Evolutionary conservation across 331 rosid genomes (phyloP).

Genomic region (Malus hybrid): DNA sequence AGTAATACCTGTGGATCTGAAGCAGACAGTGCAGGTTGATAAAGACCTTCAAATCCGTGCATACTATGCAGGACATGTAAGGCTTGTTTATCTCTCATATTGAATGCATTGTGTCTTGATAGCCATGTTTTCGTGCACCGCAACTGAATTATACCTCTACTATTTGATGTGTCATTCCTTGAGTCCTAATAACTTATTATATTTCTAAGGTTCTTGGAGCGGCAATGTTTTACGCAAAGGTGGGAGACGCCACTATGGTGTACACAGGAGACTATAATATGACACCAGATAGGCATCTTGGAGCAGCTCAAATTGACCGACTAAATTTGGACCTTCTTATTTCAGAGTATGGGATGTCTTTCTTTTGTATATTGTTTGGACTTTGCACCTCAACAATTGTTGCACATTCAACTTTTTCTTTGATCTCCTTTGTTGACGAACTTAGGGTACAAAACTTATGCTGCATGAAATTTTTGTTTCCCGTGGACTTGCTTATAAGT

Average conservation of each 20-base stretch:
- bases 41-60: slow-evolving; percentile 85
- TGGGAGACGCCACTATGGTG: slow-evolving; percentile 78
- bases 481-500: background rate
- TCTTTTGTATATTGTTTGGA: background rate
- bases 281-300: slow-evolving; percentile 97
- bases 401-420: background rate
- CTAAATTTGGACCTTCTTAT: slow-evolving; percentile 84
- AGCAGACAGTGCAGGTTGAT: slow-evolving; percentile 82
- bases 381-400: background rate
- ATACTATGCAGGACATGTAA: slow-evolving; percentile 96
- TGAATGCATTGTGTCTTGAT: background rate
- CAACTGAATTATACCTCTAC: background rate
- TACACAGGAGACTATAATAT: slow-evolving; percentile 97
- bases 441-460: background rate
- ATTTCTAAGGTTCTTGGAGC: slow-evolving; percentile 81
- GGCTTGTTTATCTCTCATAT: slow-evolving; percentile 19
- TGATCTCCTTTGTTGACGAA: background rate
- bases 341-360: slow-evolving; percentile 55
- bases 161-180: background rate
- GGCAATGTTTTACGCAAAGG: slow-evolving; percentile 94
- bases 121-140: background rate
- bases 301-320: slow-evolving; percentile 93
- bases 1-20: slow-evolving; percentile 80
- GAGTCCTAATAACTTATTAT: background rate
- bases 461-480: background rate